Base-by-base conservation (phyloP, 169 alveolate genomes). In the Prorocentrum cordatum region DNA sequence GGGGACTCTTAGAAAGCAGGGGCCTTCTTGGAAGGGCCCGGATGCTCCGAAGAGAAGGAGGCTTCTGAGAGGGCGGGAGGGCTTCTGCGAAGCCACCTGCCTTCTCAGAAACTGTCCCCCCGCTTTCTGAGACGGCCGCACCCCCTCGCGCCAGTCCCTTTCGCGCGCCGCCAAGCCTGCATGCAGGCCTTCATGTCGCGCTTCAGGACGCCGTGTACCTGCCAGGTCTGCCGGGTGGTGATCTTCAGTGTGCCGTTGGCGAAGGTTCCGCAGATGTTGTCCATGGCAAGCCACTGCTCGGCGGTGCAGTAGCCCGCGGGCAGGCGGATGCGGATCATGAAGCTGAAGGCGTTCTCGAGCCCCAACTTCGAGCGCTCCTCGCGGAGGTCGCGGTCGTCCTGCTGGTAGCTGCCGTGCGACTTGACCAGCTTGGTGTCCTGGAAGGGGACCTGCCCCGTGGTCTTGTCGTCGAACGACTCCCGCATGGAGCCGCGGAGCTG, bases 231-330 rank as follows among this genome's bases (percentile, higher is more conserved):
- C 3, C 90, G 79, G 22, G 90, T 82, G 36, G 90, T 82, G 70
- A 82, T 82, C 68, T 82, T 82, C 90, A 82, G 64, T 3, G 90
- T 82, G 27, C 80, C 90, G 36, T 82, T 82, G 27, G 90, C 90
- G 26, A 82, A 82, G 36, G 61, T 82, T 29, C 31, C 39, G 70
- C 90, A 82, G 26, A 82, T 82, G 80, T 82, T 80, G 31, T 83
- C 91, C 91, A 83, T 83, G 59, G 91, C 91, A 31, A 83, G 62
- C 80, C 82, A 83, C 32, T 83, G 91, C 82, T 83, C 91, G 29
- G 91, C 91, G 0, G 91, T 83, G 72, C 80, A 66, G 27, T 54
- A 66, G 39, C 91, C 91, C 12, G 79, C 91, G 12, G 91, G 91
- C 64, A 82, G 27, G 18, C 90, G 90, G 50, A 82, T n/a, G n/a